These are phyloP conservation scores for Abortiporus biennis DNA, from an alignment of 1,284 basidiomycete species.

Conservation along the genomic window DNA sequence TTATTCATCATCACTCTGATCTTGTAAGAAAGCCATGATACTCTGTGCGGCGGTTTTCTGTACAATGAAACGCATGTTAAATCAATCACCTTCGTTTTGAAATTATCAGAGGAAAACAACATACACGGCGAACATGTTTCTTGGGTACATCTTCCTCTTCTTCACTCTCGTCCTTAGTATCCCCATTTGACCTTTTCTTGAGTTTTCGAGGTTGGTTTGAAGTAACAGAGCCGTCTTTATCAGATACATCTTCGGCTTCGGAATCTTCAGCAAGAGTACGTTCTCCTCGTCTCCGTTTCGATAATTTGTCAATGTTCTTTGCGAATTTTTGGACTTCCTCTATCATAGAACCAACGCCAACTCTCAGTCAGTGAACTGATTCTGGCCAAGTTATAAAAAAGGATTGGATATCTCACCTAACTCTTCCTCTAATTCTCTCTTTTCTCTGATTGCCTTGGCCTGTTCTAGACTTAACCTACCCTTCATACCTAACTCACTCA, in stretches of 20 bases:
- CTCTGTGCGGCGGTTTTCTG: slow-evolving; percentile 47
- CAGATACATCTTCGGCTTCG: too few relatives aligned
- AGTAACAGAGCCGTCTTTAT: too few relatives aligned
- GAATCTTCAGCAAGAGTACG: too few relatives aligned
- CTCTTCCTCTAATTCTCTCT: slow-evolving; percentile 73
- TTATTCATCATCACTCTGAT: slow-evolving; percentile 41
- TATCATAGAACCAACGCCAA: too few relatives aligned
- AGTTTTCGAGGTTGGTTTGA: slow-evolving; percentile 12
- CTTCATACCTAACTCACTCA: slow-evolving; percentile 73
- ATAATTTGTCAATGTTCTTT: too few relatives aligned
- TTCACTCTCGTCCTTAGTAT: slow-evolving; percentile 28
- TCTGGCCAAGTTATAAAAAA: background rate
- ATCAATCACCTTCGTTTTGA: too few relatives aligned
- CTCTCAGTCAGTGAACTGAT: too few relatives aligned
- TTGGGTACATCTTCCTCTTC: slow-evolving; percentile 24
- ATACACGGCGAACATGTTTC: slow-evolving; percentile 34
- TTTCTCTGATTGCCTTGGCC: slow-evolving; percentile 66
- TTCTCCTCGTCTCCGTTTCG: too few relatives aligned
- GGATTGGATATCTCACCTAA: slow-evolving; percentile 47
- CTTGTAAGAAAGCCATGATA: slow-evolving; percentile 64
- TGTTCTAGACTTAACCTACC: slow-evolving; percentile 75
- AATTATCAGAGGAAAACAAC: too few relatives aligned
- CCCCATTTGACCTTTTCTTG: slow-evolving; percentile 14
- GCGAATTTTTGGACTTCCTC: slow-evolving; percentile 65
- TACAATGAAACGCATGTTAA: slow-evolving; percentile 5